These are phyloP conservation scores for Kwoniella heveanensis DNA, from an alignment of 768 basidiomycete genomes.

Conservation along the genomic window DNA sequence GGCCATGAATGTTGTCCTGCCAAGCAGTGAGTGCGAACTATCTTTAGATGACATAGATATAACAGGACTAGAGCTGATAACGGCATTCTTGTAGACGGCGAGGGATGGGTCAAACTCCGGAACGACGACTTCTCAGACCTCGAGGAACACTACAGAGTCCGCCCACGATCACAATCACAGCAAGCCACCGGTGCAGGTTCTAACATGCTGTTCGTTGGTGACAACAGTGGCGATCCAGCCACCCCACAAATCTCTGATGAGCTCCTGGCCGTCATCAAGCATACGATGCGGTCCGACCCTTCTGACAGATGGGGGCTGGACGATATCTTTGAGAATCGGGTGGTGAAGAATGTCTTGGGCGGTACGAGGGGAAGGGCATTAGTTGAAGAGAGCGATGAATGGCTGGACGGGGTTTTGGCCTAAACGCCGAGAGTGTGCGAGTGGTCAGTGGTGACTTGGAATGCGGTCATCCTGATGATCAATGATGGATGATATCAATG, in stretches of 20 bases:
- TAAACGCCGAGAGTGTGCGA: too few relatives aligned
- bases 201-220: background rate
- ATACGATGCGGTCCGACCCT: constrained; percentile 44
- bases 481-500: too few relatives aligned
- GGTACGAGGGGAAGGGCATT: constrained; percentile 13
- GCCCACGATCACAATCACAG: too few relatives aligned
- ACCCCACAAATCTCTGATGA: constrained; percentile 30
- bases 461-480: too few relatives aligned
- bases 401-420: constrained; percentile 18
- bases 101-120: constrained; percentile 90
- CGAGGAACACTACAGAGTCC: constrained; percentile 35
- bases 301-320: constrained; percentile 19
- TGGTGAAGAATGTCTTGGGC: constrained; percentile 22
- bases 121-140: constrained; percentile 79
- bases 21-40: constrained; percentile 79
- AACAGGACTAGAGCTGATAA: constrained; percentile 11
- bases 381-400: constrained; percentile 27
- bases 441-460: background rate
- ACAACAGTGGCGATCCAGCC: background rate
- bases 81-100: constrained; percentile 64
- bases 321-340: constrained; percentile 22
- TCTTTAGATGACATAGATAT: too few relatives aligned
- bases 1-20: constrained; percentile 91
- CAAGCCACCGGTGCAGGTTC: background rate
- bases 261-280: constrained; percentile 36